Percentiles rank a stretch among this genome's conserved stretches.
Evolutionary conservation across 805 yeast species (phyloP).

Genomic region (Grigorovia yakushimaensis): DNA sequence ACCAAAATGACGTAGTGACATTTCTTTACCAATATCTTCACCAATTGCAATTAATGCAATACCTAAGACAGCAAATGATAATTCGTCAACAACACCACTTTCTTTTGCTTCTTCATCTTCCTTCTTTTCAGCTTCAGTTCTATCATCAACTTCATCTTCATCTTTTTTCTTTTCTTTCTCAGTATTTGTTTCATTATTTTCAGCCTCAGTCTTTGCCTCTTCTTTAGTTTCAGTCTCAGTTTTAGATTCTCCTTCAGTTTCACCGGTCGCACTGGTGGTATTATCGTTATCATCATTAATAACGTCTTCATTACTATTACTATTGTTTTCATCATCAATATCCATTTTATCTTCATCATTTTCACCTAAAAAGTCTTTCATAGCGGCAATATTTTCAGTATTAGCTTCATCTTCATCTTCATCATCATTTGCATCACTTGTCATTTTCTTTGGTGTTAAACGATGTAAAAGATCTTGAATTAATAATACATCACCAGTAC

Average conservation of each 20-base stretch:
- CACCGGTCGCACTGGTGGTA: conserved; percentile 22
- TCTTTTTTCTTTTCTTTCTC: conserved; percentile 22
- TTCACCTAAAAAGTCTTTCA: conserved; percentile 9
- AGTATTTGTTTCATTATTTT: conserved; percentile 23
- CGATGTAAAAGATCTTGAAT: conserved; percentile 85
- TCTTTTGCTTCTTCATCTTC: conserved; percentile 22
- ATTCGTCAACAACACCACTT: conserved; percentile 27
- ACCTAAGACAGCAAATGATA: conserved; percentile 87
- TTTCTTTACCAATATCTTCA: conserved; percentile 94
- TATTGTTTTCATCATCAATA: conserved; percentile 7
- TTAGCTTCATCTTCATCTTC: conserved; percentile 36
- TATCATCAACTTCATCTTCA: conserved; percentile 12
- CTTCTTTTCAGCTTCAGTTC: conserved; percentile 13
- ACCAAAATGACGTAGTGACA: conserved; percentile 94
- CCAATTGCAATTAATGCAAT: conserved; percentile 94
- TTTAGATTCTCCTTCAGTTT: no score
- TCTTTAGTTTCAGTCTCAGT: conserved; percentile 25
- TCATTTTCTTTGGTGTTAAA: conserved; percentile 61
- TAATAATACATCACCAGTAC: conserved; percentile 94
- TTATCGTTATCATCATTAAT: not conserved
- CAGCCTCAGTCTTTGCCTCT: conserved; percentile 19
- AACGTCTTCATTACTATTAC: conserved; percentile 7
- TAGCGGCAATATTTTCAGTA: conserved; percentile 13
- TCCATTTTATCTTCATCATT: conserved; percentile 16
- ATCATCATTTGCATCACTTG: conserved; percentile 44